phyloP scores from a whole-genome alignment of 768 basidiomycete genomes.

The Inosperma sp. region DNA sequence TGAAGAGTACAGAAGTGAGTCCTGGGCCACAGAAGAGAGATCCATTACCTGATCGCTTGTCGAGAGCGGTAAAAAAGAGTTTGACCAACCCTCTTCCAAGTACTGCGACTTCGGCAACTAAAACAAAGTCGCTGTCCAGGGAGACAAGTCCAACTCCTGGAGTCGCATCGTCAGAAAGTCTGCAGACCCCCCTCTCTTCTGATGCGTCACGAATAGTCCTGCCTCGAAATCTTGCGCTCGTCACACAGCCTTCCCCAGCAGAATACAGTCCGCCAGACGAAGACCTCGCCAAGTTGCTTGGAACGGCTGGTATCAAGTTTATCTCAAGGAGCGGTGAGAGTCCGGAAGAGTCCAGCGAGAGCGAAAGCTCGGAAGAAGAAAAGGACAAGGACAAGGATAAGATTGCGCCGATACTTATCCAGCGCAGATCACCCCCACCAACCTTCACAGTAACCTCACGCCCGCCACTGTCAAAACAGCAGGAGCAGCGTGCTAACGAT shows the following conservation, averaged over 20 bases:
- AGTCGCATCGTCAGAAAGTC: constrained; percentile 10
- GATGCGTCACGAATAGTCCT: constrained; percentile 4
- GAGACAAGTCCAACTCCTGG: constrained; percentile 10
- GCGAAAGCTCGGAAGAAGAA: constrained; percentile 23
- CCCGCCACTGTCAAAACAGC: constrained; percentile 37
- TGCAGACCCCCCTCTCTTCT: constrained; percentile 3
- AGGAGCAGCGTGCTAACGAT: not conserved
- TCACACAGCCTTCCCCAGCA: constrained; percentile 4
- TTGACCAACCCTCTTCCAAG: constrained; percentile 4
- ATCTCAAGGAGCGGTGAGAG: constrained; percentile 37
- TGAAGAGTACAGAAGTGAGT: constrained; percentile 15
- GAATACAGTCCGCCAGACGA: constrained; percentile 36
- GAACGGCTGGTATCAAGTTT: constrained; percentile 38
- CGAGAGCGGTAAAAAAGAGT: constrained; percentile 34
- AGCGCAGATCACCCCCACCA: constrained; percentile 48
- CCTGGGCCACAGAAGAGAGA: constrained; percentile 30
- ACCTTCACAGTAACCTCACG: constrained; percentile 62
- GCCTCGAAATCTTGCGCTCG: constrained; percentile 5
- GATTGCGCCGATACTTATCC: constrained; percentile 57
- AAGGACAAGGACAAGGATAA: constrained; percentile 20
- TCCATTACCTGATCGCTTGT: constrained; percentile 39
- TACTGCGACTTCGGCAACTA: constrained; percentile 2
- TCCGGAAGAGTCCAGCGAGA: constrained; percentile 25
- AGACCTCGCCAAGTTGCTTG: constrained; percentile 40
- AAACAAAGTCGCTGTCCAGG: constrained; percentile 6